A percentile compares a stretch with the other conserved stretches of the same genome.
These are phyloP conservation scores for Pleurotus sapidus DNA, from an alignment of 768 basidiomycete genomes.

Conservation along the genomic window DNA sequence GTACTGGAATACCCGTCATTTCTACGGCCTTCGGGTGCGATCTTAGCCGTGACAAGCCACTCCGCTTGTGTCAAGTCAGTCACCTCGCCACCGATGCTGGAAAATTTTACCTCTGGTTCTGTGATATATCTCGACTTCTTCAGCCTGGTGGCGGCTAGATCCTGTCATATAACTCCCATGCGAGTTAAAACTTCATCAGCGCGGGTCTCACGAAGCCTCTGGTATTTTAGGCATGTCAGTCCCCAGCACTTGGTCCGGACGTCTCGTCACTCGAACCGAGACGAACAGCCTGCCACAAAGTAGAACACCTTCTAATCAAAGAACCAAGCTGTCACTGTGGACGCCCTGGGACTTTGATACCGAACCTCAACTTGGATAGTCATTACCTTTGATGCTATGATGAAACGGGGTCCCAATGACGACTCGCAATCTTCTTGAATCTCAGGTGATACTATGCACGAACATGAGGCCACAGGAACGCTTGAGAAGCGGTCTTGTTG, in stretches of 20 bases:
- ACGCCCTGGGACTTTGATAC: too few relatives aligned
- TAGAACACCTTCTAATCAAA: too few relatives aligned
- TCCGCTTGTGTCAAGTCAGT: too few relatives aligned
- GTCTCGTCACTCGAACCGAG: not conserved
- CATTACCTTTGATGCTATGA: conserved; percentile 7
- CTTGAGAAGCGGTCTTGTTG: too few relatives aligned
- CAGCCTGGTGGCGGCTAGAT: not conserved
- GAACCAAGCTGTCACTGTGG: too few relatives aligned
- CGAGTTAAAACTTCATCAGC: not conserved
- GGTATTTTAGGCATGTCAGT: not conserved
- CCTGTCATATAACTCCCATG: not conserved
- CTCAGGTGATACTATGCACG: not conserved
- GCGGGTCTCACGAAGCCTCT: not conserved
- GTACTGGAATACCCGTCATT: not conserved
- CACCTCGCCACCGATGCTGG: too few relatives aligned
- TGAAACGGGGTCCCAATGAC: conserved; percentile 5
- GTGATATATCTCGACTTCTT: not conserved
- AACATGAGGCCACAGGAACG: too few relatives aligned
- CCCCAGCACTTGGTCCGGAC: not conserved
- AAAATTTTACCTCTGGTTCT: too few relatives aligned
- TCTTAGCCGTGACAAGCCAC: too few relatives aligned
- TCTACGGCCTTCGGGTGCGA: not conserved
- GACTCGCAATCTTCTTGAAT: not conserved
- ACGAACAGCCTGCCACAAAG: not conserved
- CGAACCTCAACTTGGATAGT: not conserved